Base-by-base conservation (phyloP, 805 yeast genomes). In the Candida michaelii region DNA sequence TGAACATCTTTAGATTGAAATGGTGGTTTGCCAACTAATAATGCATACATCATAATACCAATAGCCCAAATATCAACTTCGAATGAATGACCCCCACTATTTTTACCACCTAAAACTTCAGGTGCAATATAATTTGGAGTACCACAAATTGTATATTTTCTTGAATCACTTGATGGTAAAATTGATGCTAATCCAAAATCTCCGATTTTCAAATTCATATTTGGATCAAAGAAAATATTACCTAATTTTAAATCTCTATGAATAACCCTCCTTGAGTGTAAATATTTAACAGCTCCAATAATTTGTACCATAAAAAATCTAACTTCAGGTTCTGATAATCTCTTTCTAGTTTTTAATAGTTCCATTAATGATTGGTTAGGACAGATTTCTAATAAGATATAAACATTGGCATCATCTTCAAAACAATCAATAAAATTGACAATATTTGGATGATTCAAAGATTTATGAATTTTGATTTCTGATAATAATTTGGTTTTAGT, bases 91-190 rank as follows among this genome's bases (percentile, higher is more conserved):
- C 98, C 99, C 8, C 97, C 99, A 10, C 80, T 76, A 41, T 73
- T 79, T 55, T 89, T 89, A 21, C 96, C 95, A 30, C 89, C 86
- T 50, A 93, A 74, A 16, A 93, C 96, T 69, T 93, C 99, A 6
- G 99, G 99, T 1, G 99, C 97, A 59, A 93, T 93, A 62, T 93
- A 93, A 66, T 93, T 93, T 46, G 99, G 99, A 17, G 99, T 93
- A 42, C 99, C 99, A 65, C 99, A 93, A 43, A 93, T 88, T 33
- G 99, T 91, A 60, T 83, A 86, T 58, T 91, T 89, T 51, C 91
- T 81, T 39, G 87, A 87, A 44, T 76, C 76, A 32, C 56, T 55
- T 16, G 79, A 71, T 32, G 85, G 85, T 48, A 93, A 74, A n/a
- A 88, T 85, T 1, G 97, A 89, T n/a, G 99, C 99, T 46, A 93